Percentiles rank a stretch among this genome's conserved stretches.
Evolutionary conservation across 352 stramenopile genomes (phyloP).

Genomic region (Phytophthora hybrid): DNA sequence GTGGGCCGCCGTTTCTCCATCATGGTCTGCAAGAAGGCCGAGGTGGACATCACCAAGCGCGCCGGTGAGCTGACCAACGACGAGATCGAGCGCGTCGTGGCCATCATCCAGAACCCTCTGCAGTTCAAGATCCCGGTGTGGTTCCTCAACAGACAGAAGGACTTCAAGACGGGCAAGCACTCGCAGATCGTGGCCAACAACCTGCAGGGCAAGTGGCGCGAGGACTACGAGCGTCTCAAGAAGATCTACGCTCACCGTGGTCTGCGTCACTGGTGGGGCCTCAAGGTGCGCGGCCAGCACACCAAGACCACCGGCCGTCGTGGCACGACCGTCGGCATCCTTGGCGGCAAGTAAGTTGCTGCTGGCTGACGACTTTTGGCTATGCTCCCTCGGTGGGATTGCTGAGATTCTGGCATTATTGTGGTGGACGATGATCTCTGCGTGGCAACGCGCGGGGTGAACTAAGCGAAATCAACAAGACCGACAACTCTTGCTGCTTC

Average conservation of each 20-base stretch:
- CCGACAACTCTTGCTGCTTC: constrained; percentile 49
- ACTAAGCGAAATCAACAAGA: constrained; percentile 52
- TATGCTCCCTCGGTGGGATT: constrained; percentile 60
- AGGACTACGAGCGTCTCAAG: constrained; percentile 99
- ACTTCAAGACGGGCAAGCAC: constrained; percentile 99
- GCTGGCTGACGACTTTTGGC: constrained; percentile 33
- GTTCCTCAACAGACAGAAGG: constrained; percentile 99
- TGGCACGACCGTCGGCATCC: constrained; percentile 82
- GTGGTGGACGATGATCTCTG: constrained; percentile 43
- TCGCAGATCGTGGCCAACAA: constrained; percentile 98
- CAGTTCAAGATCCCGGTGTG: constrained; percentile 99
- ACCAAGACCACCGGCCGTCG: constrained; percentile 99
- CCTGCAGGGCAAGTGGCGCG: constrained; percentile 98
- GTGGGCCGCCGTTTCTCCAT: constrained; percentile 87
- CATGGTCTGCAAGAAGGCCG: constrained; percentile 99
- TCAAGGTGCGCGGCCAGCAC: constrained; percentile 99
- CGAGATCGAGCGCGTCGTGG: constrained; percentile 99
- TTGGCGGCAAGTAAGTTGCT: constrained; percentile 84
- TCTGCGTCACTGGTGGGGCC: constrained; percentile 99
- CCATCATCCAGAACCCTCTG: constrained; percentile 99
- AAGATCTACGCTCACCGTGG: constrained; percentile 99
- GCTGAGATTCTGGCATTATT: constrained; percentile 73
- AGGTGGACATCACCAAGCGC: constrained; percentile 99
- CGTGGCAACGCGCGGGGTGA: constrained; percentile 33
- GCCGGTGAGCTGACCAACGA: constrained; percentile 99